Percentiles rank a stretch among this genome's conserved stretches.
Conservation (phyloP, 2,329 filamentous ascomycete genomes). For the Nothopassalora personata region DNA sequence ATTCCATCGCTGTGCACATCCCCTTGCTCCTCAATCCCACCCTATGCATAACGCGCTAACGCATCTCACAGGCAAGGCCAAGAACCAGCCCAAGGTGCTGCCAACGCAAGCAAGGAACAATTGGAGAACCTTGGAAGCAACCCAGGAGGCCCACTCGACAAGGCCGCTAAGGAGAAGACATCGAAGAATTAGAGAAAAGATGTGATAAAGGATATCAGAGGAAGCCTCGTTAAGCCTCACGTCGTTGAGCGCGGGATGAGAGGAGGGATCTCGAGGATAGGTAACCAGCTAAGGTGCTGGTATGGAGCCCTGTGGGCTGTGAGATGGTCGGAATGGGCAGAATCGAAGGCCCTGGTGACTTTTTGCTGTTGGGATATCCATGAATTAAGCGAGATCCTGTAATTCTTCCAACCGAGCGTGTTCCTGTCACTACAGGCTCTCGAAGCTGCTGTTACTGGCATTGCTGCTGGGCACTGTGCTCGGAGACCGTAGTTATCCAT, state of each 20-base stretch:
- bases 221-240: neutral
- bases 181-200: slow-evolving; percentile 39
- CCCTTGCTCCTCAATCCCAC: slow-evolving; percentile 24
- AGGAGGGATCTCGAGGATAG: slow-evolving; percentile 3
- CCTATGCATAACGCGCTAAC: too few species aligned
- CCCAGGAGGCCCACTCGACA: slow-evolving; percentile 58
- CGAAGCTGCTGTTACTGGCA: neutral
- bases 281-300: neutral
- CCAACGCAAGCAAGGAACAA: slow-evolving; percentile 49
- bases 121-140: slow-evolving; percentile 57
- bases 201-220: neutral
- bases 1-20: neutral
- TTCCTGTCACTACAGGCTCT: neutral
- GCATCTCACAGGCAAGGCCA: slow-evolving; percentile 40
- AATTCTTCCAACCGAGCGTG: too few species aligned
- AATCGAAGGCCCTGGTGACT: neutral
- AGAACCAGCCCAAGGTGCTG: slow-evolving; percentile 37
- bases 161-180: slow-evolving; percentile 56
- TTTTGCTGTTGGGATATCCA: too few species aligned
- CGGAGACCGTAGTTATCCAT: neutral
- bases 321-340: neutral
- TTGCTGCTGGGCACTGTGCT: neutral
- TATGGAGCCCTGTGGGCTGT: neutral
- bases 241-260: neutral
- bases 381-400: too few species aligned